phyloP scores from a whole-genome alignment of 1,139 yeast genomes.

The Debaryomycetaceae sp. region DNA sequence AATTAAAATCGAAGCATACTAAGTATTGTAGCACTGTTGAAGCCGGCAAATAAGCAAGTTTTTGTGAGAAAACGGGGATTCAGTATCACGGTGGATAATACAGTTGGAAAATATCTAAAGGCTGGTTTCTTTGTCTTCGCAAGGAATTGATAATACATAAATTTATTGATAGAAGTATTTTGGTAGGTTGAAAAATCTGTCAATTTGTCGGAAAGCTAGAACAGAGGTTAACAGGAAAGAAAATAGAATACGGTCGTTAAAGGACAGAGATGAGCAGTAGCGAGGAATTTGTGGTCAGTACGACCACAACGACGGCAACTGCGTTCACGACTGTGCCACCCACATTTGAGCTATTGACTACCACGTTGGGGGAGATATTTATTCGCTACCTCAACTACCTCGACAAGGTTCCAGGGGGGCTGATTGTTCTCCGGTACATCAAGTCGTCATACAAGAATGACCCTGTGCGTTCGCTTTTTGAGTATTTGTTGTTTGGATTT shows the following conservation, averaged over 20 bases:
- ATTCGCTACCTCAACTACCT: conserved; percentile 34
- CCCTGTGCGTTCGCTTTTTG: conserved; percentile 85
- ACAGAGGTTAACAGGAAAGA: no score
- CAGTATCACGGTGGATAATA: no score
- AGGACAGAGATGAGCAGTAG: neutral
- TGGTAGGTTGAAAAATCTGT: neutral
- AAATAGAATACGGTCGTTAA: no score
- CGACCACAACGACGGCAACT: conserved; percentile 19
- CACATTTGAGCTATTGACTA: conserved; percentile 36
- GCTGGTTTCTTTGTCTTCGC: no score
- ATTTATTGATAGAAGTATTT: neutral
- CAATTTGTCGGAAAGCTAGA: no score
- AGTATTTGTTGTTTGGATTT: conserved; percentile 71
- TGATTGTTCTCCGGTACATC: conserved; percentile 69
- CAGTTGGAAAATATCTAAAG: no score
- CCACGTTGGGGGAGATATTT: conserved; percentile 33
- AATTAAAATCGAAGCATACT: neutral
- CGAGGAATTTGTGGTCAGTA: neutral
- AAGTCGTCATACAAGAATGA: conserved; percentile 90
- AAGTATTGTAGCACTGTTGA: no score
- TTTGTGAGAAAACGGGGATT: no score
- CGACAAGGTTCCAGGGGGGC: conserved; percentile 73
- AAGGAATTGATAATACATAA: no score
- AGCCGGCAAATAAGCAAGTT: no score
- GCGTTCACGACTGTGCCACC: conserved; percentile 33